Evolutionary conservation across 371 early-diverging fungal species (phyloP).

Genomic region (Syncephalastrum monosporum): DNA sequence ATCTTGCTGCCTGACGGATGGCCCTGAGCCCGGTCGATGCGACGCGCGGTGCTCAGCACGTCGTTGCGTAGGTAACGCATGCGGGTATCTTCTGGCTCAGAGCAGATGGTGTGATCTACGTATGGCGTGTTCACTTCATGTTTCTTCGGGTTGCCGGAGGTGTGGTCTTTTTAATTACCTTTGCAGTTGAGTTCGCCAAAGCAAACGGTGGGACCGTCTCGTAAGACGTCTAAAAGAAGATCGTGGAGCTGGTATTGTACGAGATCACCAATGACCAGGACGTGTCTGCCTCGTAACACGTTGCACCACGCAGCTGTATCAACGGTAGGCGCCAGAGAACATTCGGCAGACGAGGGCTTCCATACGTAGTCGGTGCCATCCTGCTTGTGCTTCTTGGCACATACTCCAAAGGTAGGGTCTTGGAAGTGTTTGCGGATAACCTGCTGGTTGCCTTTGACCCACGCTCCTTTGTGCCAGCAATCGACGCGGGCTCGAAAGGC

Average conservation of each 20-base stretch:
- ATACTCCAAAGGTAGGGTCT: conserved; percentile 39
- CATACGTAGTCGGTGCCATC: conserved; percentile 11
- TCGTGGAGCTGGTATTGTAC: conserved; percentile 61
- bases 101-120: conserved; percentile 47
- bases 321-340: conserved; percentile 17
- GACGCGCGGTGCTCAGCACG: conserved; percentile 40
- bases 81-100: conserved; percentile 17
- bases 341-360: conserved; percentile 3
- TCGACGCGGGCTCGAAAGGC: conserved; percentile 10
- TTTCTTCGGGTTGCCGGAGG: no score
- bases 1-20: conserved; percentile 40
- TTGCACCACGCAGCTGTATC: conserved; percentile 31
- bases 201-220: conserved; percentile 51
- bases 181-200: conserved; percentile 59
- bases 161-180: conserved; percentile 28
- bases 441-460: conserved; percentile 4
- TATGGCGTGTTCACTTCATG: no score
- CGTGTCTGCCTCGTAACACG: conserved; percentile 31
- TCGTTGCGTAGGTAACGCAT: conserved; percentile 59
- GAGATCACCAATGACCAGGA: conserved; percentile 56
- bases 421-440: conserved; percentile 30
- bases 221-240: conserved; percentile 45
- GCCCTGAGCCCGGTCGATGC: conserved; percentile 32
- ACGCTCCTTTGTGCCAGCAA: conserved; percentile 22
- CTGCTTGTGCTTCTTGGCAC: conserved; percentile 17